These are phyloP conservation scores for Penicillium psychrofluorescens DNA, from an alignment of 495 filamentous ascomycete genomes.

Conservation along the genomic window DNA sequence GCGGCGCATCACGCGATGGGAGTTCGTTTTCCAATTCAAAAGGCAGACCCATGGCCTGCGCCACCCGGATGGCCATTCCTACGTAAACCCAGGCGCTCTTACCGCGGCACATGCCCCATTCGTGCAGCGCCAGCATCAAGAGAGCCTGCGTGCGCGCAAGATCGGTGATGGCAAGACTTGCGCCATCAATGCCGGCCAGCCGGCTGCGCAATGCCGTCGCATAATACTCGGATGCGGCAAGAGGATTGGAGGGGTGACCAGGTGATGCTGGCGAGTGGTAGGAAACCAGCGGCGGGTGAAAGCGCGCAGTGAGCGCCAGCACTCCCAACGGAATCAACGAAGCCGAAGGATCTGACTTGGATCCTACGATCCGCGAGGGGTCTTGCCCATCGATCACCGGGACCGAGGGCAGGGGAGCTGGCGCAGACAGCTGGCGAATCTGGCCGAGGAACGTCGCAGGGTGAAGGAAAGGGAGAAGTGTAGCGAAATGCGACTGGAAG, in stretches of 20 bases:
- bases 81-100: constrained; percentile 72
- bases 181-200: constrained; percentile 47
- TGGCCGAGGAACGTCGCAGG: constrained; percentile 64
- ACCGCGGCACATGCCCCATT: constrained; percentile 76
- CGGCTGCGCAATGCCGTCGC: constrained; percentile 61
- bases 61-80: constrained; percentile 67
- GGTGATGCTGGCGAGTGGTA: constrained; percentile 49
- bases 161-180: constrained; percentile 47
- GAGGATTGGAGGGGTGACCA: constrained; percentile 47
- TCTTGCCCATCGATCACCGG: constrained; percentile 17
- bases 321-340: constrained; percentile 72
- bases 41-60: constrained; percentile 63
- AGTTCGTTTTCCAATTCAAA: constrained; percentile 51
- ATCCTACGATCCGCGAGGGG: constrained; percentile 13
- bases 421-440: constrained; percentile 37
- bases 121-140: constrained; percentile 76
- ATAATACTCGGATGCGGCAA: constrained; percentile 72
- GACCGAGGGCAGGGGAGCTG: constrained; percentile 12
- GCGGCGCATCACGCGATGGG: constrained; percentile 30
- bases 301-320: constrained; percentile 71
- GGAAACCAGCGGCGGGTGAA: constrained; percentile 61
- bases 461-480: constrained; percentile 77
- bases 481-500: constrained; percentile 76
- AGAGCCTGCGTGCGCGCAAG: constrained; percentile 70
- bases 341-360: constrained; percentile 39